Evolutionary conservation across 306 rosid genomes (phyloP).

Genomic region (Canavalia ensiformis): DNA sequence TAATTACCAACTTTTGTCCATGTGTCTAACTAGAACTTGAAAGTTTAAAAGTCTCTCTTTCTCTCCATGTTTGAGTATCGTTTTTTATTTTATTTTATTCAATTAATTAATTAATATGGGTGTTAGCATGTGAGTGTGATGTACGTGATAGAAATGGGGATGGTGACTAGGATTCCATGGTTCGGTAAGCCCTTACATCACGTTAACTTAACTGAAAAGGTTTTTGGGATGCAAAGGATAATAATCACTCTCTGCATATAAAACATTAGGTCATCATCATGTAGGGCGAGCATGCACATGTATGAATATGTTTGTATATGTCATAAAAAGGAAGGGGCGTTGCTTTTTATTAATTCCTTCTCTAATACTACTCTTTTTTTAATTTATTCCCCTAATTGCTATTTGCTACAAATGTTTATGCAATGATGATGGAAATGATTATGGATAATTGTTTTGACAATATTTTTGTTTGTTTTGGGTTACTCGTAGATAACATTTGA

Average conservation of each 20-base stretch:
- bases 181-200: conserved; percentile 34
- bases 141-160: conserved; percentile 44
- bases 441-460: neutral
- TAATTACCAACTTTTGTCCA: conserved; percentile 21
- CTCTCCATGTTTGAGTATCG: neutral
- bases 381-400: conserved; percentile 27
- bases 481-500: conserved; percentile 87
- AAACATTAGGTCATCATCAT: conserved; percentile 49
- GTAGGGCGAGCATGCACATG: conserved; percentile 49
- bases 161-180: conserved; percentile 64
- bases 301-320: neutral
- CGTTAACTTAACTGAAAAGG: conserved; percentile 42
- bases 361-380: neutral
- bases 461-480: neutral
- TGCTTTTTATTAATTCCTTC: neutral
- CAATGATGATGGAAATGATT: conserved; percentile 22
- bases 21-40: conserved; percentile 38
- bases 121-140: conserved; percentile 44
- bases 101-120: conserved; percentile 1
- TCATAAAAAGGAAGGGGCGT: neutral
- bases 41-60: neutral
- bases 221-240: conserved; percentile 43
- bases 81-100: neutral
- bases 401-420: neutral
- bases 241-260: conserved; percentile 50